Percentiles rank a stretch among this genome's conserved stretches.
Conservation (phyloP, 306 rosid genomes). For the Lathyrus tuberosus region DNA sequence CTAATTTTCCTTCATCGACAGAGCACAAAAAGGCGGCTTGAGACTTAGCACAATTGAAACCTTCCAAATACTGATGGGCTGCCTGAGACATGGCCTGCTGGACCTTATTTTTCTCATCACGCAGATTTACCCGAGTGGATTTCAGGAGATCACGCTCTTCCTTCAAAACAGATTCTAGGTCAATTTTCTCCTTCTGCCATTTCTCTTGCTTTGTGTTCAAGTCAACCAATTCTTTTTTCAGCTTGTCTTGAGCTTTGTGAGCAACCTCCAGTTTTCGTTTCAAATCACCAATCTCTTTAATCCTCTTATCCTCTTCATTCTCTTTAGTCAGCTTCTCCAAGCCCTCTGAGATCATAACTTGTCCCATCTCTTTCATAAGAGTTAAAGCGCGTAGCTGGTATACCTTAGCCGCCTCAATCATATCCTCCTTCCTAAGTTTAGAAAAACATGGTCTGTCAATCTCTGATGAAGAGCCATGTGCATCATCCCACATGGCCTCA, state of each 20-base stretch:
- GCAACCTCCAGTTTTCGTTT: not conserved
- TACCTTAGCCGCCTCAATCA: not conserved
- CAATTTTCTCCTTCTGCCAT: not conserved
- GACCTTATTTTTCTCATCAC: not conserved
- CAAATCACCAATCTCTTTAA: not conserved
- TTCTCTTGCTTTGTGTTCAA: not conserved
- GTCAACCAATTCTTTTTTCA: not conserved
- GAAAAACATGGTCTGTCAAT: not conserved
- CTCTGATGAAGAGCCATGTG: not conserved
- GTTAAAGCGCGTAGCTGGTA: not conserved
- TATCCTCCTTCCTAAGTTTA: not conserved
- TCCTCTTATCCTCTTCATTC: not conserved
- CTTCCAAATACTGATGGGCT: not conserved
- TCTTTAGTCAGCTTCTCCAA: not conserved
- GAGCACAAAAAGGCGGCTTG: slow-evolving; percentile 5
- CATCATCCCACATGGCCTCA: not conserved
- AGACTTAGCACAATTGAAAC: not conserved
- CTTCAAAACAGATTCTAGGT: not conserved
- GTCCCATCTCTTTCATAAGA: not conserved
- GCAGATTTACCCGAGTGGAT: not conserved
- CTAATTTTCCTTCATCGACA: not conserved
- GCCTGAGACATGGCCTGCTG: not conserved
- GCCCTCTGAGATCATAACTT: not conserved
- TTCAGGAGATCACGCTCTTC: not conserved
- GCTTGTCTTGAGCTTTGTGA: not conserved